Evolutionary conservation across 2,329 filamentous ascomycete genomes (phyloP), one percentile per base, ranked within the genome.

Genomic region (Diaporthe australafricana): DNA sequence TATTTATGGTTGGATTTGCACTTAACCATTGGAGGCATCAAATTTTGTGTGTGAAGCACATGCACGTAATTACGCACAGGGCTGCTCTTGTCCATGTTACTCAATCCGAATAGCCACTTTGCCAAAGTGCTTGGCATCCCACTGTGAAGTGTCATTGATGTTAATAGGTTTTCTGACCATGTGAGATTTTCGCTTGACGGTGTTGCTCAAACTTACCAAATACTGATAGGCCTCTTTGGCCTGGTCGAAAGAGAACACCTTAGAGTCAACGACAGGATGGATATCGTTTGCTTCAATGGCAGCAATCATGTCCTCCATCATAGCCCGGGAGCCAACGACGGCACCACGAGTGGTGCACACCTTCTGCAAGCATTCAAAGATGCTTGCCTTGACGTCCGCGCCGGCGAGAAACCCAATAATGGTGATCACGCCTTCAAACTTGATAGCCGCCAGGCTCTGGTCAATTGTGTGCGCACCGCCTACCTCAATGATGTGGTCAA

Each of bases 401-500:
- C 83, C 84, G 47, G 80, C 79, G 9, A 86, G 76, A 75, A 85
- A 81, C 0, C 84, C 84, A 70, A 85, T 83, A 48, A 85, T 73
- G 63, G 76, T 81, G 42, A 81, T 77, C 53, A 80, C 67, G 35
- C 79, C 80, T 70, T 81, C 80, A 47, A 75, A 76, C 69, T 77
- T 78, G 72, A 80, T 74, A 14, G 79, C 79, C 50, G 57, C 70
- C 40, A 79, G 55, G 56, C 76, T 78, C 76, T 87, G 84, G 12
- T 79, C 79, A 77, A 90, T 81, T 1, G 88, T 89, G 17, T 79
- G 82, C 0, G 84, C 82, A 0, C 88, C 88, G 32, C 88, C 89
- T 6, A 90, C 87, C 77, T 91, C 89, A 45, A 90, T 76, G 48
- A 90, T 80, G 71, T 88, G 82, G 74, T 89, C 81, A 3, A 89